A percentile compares a stretch with the other conserved stretches of the same genome.
Conservation (phyloP, 768 basidiomycete species). For the Boletus vinaceobasis region DNA sequence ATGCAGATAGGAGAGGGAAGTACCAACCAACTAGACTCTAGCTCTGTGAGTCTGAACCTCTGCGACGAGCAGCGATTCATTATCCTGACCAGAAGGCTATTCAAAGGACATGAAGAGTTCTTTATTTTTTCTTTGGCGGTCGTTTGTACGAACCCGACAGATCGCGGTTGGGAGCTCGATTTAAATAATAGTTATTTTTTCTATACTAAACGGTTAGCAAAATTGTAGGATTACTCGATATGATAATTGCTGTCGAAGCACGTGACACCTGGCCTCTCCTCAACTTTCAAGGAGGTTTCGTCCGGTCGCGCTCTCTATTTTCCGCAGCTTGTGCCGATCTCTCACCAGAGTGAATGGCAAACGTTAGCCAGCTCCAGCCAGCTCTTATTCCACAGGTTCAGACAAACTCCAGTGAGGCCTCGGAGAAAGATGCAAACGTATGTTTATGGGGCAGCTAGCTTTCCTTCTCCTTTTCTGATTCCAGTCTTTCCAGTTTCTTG, state of each 20-base stretch:
- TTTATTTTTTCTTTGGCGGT: neutral
- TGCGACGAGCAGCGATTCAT: neutral
- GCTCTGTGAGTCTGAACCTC: neutral
- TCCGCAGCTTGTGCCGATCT: neutral
- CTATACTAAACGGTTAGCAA: neutral
- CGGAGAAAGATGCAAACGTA: slow-evolving; percentile 32
- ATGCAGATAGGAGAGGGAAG: neutral
- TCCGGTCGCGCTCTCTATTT: neutral
- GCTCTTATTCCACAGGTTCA: slow-evolving; percentile 22
- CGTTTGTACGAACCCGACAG: too few relatives aligned
- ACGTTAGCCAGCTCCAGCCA: slow-evolving; percentile 33
- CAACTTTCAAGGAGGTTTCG: neutral
- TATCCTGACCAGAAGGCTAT: neutral
- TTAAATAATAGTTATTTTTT: neutral
- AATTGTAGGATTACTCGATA: neutral
- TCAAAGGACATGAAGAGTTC: neutral
- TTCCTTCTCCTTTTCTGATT: slow-evolving; percentile 2
- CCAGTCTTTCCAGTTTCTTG: slow-evolving; percentile 33
- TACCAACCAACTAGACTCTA: neutral
- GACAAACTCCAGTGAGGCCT: slow-evolving; percentile 20
- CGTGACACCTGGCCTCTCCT: slow-evolving; percentile 1
- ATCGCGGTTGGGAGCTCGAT: neutral
- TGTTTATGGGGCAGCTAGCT: slow-evolving; percentile 1
- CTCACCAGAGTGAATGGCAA: slow-evolving; percentile 19
- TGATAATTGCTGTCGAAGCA: neutral